Percentiles rank a stretch among this genome's conserved stretches.
phyloP scores from a whole-genome alignment of 2,329 filamentous ascomycete species.

The Clonostachys byssicola region DNA sequence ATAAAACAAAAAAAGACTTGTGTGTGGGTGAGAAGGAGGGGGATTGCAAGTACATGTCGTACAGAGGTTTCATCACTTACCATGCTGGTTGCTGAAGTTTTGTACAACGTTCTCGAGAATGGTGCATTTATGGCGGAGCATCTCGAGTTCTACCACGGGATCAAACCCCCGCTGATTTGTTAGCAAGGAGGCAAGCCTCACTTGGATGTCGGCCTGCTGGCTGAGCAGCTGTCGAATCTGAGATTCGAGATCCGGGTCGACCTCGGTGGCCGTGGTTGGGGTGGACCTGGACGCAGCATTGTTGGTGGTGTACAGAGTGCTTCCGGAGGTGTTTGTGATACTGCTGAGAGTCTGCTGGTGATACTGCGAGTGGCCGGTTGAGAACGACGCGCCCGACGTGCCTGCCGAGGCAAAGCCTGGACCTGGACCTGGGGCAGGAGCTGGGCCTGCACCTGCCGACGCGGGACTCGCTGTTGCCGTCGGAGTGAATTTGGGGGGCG shows the following conservation, averaged over 20 bases:
- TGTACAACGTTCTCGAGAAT: conserved; percentile 42
- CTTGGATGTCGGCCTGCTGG: conserved; percentile 49
- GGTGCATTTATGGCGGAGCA: conserved; percentile 51
- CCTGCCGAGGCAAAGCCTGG: background rate
- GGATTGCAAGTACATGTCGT: too few relatives aligned
- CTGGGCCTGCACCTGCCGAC: background rate
- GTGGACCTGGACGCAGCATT: conserved; percentile 1
- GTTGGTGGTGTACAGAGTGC: conserved; percentile 1
- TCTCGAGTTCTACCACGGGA: conserved; percentile 43
- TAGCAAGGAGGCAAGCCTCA: conserved; percentile 42
- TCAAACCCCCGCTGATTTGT: conserved; percentile 42
- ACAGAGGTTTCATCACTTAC: background rate
- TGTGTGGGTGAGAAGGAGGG: conserved; percentile 2
- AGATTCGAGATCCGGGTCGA: conserved; percentile 15
- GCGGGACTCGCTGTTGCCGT: background rate
- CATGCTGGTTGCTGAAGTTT: conserved; percentile 36
- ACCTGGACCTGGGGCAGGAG: background rate
- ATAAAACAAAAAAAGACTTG: conserved; percentile 2
- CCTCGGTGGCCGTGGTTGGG: background rate
- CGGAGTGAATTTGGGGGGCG: background rate
- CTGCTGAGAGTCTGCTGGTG: too few relatives aligned
- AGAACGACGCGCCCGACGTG: too few relatives aligned
- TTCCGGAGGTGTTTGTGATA: background rate
- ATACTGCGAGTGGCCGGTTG: too few relatives aligned
- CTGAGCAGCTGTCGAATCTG: conserved; percentile 34